phyloP scores from a whole-genome alignment of 2,329 filamentous ascomycete species.

The Xylariaceae sp. region DNA sequence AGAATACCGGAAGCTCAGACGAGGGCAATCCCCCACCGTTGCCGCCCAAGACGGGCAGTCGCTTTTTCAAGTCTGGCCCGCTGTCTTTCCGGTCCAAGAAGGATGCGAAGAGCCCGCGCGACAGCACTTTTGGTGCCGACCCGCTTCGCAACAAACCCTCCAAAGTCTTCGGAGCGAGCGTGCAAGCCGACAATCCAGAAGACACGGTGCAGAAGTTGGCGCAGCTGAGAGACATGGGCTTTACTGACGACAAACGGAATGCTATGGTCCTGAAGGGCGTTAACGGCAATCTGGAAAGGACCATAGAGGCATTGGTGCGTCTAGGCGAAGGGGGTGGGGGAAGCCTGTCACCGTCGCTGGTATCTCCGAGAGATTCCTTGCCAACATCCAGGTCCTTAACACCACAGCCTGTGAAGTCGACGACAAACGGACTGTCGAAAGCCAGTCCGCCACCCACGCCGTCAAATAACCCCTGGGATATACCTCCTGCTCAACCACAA shows the following conservation, averaged over 20 bases:
- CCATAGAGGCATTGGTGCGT: conserved; percentile 76
- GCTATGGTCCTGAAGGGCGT: conserved; percentile 72
- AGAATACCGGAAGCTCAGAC: conserved; percentile 42
- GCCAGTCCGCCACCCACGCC: conserved; percentile 26
- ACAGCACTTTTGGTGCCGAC: conserved; percentile 25
- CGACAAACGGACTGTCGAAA: conserved; percentile 22
- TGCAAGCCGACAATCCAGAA: conserved; percentile 46
- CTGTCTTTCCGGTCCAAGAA: conserved; percentile 55
- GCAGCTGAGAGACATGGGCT: conserved; percentile 84
- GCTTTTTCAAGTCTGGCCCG: conserved; percentile 51
- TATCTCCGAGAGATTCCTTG: conserved; percentile 40
- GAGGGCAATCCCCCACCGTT: conserved; percentile 53
- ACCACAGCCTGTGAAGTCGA: conserved; percentile 33
- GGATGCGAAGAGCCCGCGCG: conserved; percentile 27
- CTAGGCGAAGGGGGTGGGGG: conserved; percentile 62
- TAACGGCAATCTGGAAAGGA: conserved; percentile 75
- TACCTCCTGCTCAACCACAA: conserved; percentile 46
- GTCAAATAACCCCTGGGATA: conserved; percentile 64
- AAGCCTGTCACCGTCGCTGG: conserved; percentile 27
- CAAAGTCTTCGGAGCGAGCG: conserved; percentile 59
- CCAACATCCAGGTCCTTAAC: conserved; percentile 48
- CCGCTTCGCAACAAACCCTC: conserved; percentile 56
- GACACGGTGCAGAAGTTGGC: conserved; percentile 69
- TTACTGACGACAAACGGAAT: conserved; percentile 75
- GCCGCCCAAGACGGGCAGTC: conserved; percentile 57